phyloP scores from a whole-genome alignment of 2,329 filamentous ascomycete genomes.

The Lecanoromycetidae sp. region DNA sequence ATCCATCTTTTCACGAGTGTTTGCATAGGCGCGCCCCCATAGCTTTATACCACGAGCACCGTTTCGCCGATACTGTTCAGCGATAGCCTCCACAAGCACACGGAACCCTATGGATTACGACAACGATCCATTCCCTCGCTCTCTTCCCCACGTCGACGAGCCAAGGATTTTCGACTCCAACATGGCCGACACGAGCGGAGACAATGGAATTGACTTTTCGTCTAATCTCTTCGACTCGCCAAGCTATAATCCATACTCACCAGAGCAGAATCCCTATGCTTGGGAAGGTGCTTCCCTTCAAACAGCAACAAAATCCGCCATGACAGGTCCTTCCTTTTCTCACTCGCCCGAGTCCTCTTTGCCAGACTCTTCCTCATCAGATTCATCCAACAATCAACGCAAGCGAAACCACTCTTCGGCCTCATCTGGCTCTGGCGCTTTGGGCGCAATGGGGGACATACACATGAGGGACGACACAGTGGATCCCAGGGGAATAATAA shows the following conservation, averaged over 20 bases:
- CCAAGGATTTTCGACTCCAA: constrained; percentile 14
- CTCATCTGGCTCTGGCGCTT: constrained; percentile 15
- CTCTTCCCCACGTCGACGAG: constrained; percentile 6
- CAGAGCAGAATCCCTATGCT: too few relatives aligned
- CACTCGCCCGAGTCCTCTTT: constrained; percentile 15
- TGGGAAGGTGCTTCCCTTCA: too few relatives aligned
- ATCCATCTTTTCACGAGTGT: too few relatives aligned
- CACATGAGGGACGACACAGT: constrained; percentile 3
- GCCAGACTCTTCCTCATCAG: constrained; percentile 16
- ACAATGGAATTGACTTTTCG: constrained; percentile 9
- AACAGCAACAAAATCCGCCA: not conserved
- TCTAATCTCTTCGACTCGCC: constrained; percentile 6
- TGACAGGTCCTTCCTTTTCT: not conserved
- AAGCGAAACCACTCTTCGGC: constrained; percentile 18
- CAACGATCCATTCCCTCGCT: constrained; percentile 12
- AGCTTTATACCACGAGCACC: too few relatives aligned
- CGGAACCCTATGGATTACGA: constrained; percentile 11
- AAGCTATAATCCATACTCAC: not conserved
- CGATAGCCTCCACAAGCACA: not conserved
- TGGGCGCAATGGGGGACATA: constrained; percentile 8
- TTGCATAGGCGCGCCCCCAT: too few relatives aligned
- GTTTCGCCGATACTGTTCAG: not conserved
- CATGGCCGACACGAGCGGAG: constrained; percentile 14
- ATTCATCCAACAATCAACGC: constrained; percentile 14
- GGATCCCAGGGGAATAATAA: constrained; percentile 8